phyloP scores from a whole-genome alignment of 2,329 filamentous ascomycete species.

The Clarireedia hainanense region DNA sequence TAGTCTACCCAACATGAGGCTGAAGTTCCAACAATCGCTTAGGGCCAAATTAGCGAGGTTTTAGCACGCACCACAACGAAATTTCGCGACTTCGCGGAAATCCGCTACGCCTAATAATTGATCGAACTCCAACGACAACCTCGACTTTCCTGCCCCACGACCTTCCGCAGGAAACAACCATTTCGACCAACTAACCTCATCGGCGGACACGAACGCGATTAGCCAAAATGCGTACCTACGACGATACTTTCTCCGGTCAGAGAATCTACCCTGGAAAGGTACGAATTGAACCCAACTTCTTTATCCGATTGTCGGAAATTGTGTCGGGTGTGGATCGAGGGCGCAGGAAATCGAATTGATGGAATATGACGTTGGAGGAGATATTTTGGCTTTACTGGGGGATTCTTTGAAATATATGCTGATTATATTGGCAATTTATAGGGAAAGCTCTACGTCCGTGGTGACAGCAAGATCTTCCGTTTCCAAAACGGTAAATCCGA shows the following conservation, averaged over 20 bases:
- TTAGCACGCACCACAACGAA: slow-evolving; percentile 10
- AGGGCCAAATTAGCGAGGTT: slow-evolving; percentile 9
- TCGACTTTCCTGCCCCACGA: slow-evolving; percentile 14
- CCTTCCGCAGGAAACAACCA: slow-evolving; percentile 17
- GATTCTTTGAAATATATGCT: slow-evolving; percentile 17
- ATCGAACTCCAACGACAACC: slow-evolving; percentile 15
- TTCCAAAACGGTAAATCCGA: slow-evolving; percentile 99
- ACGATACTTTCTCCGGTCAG: slow-evolving; percentile 69
- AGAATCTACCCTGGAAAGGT: slow-evolving; percentile 79
- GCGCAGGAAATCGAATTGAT: slow-evolving; percentile 6
- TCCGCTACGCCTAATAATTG: not conserved
- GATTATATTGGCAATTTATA: slow-evolving; percentile 35
- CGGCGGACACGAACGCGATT: slow-evolving; percentile 21
- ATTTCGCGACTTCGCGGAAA: slow-evolving; percentile 7
- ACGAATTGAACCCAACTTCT: slow-evolving; percentile 31
- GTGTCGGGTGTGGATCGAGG: slow-evolving; percentile 15
- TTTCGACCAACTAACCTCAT: slow-evolving; percentile 22
- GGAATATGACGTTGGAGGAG: not conserved
- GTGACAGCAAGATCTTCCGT: slow-evolving; percentile 99
- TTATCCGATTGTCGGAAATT: not conserved
- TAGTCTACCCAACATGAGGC: not conserved
- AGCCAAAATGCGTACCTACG: slow-evolving; percentile 43
- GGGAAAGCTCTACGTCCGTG: slow-evolving; percentile 99
- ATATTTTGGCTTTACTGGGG: not conserved
- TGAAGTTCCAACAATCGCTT: not conserved